These are phyloP conservation scores for Melaleuca alternifolia DNA, from an alignment of 345 rosid genomes.

Conservation along the genomic window DNA sequence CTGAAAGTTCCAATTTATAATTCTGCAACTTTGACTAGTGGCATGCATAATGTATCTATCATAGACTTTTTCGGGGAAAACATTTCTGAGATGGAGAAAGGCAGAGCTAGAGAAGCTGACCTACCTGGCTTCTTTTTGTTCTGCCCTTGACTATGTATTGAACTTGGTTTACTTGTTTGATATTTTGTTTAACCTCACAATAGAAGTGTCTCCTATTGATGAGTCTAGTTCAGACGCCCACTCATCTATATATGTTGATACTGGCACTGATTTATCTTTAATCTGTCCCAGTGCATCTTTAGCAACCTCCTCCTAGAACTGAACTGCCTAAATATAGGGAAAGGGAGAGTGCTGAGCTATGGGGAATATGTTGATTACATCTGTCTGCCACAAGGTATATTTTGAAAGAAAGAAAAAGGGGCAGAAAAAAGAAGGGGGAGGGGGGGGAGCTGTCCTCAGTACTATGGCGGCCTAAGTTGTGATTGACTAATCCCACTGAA, in stretches of 20 bases:
- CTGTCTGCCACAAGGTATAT: not conserved
- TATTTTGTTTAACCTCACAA: not conserved
- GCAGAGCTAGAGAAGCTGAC: not conserved
- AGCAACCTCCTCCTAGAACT: not conserved
- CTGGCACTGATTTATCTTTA: not conserved
- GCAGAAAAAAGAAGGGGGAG: too few species aligned
- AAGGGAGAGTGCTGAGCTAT: not conserved
- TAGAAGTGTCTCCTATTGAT: not conserved
- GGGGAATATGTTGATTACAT: not conserved
- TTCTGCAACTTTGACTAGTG: not conserved
- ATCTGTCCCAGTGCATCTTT: not conserved
- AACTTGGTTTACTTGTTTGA: not conserved
- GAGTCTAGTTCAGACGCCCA: not conserved
- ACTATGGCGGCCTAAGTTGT: not conserved
- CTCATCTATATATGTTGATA: not conserved
- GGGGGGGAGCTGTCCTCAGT: not conserved
- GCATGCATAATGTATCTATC: not conserved
- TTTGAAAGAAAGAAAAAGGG: too few species aligned
- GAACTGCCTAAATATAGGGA: not conserved
- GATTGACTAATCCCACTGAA: not conserved
- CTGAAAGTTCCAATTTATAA: not conserved
- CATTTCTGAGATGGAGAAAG: not conserved
- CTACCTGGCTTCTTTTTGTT: not conserved
- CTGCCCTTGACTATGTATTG: not conserved
- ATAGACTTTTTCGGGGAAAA: not conserved